A percentile compares a stretch with the other conserved stretches of the same genome.
These are phyloP conservation scores for Styphnolobium japonicum DNA, from an alignment of 306 rosid species.

Conservation along the genomic window DNA sequence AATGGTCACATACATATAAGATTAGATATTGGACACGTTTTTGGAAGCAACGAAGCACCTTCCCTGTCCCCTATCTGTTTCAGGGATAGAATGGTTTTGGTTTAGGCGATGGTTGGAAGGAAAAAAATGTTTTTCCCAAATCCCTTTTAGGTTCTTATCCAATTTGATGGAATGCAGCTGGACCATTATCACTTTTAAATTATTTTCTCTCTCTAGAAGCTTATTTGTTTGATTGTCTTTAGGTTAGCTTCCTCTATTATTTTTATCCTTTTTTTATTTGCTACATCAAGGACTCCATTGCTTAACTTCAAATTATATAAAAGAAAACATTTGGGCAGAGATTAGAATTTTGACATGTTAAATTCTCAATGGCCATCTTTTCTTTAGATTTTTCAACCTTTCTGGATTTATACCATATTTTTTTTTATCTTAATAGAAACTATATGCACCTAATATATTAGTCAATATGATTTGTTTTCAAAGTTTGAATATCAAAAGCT, in stretches of 20 bases:
- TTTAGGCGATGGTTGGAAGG: conserved; percentile 69
- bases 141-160: conserved; percentile 49
- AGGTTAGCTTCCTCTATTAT: background rate
- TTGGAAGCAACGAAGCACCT: conserved; percentile 28
- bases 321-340: conserved; percentile 48
- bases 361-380: conserved; percentile 35
- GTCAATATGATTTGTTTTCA: too few species aligned
- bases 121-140: conserved; percentile 52
- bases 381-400: conserved; percentile 31
- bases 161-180: conserved; percentile 32
- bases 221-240: background rate
- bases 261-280: background rate
- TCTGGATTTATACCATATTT: conserved; percentile 15
- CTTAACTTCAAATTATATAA: too few species aligned
- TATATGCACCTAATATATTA: too few species aligned
- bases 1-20: conserved; percentile 20
- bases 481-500: too few species aligned
- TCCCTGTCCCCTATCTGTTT: background rate
- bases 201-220: conserved; percentile 13
- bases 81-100: conserved; percentile 44
- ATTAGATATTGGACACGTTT: conserved; percentile 32
- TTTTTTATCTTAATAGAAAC: conserved; percentile 23
- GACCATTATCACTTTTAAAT: background rate
- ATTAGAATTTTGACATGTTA: conserved; percentile 58
- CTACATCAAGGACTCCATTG: background rate